Conservation (phyloP, 495 filamentous ascomycete genomes). For the Sporormia fimetaria region DNA sequence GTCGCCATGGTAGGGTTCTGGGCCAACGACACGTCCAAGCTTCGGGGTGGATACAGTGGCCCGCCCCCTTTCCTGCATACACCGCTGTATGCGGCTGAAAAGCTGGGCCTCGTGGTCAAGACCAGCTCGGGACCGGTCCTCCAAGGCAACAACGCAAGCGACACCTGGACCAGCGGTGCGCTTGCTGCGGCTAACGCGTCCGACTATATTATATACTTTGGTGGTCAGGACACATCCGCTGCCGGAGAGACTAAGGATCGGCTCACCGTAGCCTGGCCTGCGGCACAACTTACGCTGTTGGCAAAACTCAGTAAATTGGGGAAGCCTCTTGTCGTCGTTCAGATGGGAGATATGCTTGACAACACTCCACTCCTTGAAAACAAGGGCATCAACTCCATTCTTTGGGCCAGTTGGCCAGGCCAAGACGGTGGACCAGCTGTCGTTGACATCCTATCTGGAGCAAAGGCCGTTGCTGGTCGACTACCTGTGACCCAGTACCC, state of each 20-base stretch:
- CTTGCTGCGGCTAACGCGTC: conserved; percentile 26
- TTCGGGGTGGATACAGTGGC: conserved; percentile 38
- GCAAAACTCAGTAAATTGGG: conserved; percentile 29
- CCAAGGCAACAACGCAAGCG: conserved; percentile 1
- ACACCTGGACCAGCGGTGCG: conserved; percentile 7
- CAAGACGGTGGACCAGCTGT: conserved; percentile 8
- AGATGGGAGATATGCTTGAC: conserved; percentile 44
- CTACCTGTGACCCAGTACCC: conserved; percentile 32
- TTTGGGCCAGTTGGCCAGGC: conserved; percentile 12
- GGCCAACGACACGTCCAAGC: conserved; percentile 28
- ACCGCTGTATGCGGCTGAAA: conserved; percentile 31
- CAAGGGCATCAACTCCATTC: conserved; percentile 7
- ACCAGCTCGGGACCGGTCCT: conserved; percentile 5
- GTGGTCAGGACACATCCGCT: conserved; percentile 36
- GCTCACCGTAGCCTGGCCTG: conserved; percentile 36
- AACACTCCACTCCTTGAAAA: conserved; percentile 38
- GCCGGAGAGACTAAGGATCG: conserved; percentile 37
- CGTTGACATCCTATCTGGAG: conserved; percentile 2
- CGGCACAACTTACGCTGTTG: conserved; percentile 36
- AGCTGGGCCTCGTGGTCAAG: conserved; percentile 15
- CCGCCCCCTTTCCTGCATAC: conserved; percentile 30
- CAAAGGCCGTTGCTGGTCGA: conserved; percentile 6
- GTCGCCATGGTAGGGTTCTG: conserved; percentile 38
- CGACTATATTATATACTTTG: conserved; percentile 38
- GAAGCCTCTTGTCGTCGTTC: conserved; percentile 32